phyloP scores from a whole-genome alignment of 305 asterid species.

The Fraxinus angustifolia region DNA sequence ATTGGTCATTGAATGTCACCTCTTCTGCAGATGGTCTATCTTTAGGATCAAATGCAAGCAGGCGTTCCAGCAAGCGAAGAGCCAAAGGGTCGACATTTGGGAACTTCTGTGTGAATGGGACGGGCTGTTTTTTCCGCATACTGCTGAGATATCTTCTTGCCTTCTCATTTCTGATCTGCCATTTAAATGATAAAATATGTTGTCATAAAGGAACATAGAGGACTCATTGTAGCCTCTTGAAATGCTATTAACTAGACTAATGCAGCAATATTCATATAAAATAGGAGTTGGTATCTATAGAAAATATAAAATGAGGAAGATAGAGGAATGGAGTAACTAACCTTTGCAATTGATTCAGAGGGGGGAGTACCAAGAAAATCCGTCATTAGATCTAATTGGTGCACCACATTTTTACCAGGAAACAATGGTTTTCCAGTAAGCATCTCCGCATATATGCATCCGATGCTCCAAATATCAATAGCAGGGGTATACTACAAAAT shows the following conservation, averaged over 20 bases:
- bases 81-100: conserved; percentile 85
- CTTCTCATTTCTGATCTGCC: conserved; percentile 97
- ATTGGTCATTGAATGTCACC: conserved; percentile 35
- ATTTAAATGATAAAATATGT: conserved; percentile 29
- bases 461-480: conserved; percentile 81
- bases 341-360: conserved; percentile 67
- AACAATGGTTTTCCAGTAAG: conserved; percentile 69
- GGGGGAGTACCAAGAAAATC: conserved; percentile 80
- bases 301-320: background rate
- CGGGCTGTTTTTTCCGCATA: conserved; percentile 81
- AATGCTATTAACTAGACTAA: background rate
- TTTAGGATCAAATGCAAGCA: conserved; percentile 94
- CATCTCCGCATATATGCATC: conserved; percentile 81
- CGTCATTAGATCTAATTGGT: conserved; percentile 72
- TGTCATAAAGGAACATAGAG: conserved; percentile 15
- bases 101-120: conserved; percentile 78
- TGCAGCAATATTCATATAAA: background rate
- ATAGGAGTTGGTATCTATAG: background rate
- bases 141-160: conserved; percentile 93
- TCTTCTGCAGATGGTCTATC: conserved; percentile 95
- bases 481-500: conserved; percentile 72
- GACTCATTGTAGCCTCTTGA: background rate
- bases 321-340: conserved; percentile 31
- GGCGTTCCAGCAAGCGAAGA: conserved; percentile 69
- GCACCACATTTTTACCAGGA: conserved; percentile 81